A percentile compares a stretch with the other conserved stretches of the same genome.
Conservation (phyloP, 108 stramenopile species). For the Mediolabrus comicus region DNA sequence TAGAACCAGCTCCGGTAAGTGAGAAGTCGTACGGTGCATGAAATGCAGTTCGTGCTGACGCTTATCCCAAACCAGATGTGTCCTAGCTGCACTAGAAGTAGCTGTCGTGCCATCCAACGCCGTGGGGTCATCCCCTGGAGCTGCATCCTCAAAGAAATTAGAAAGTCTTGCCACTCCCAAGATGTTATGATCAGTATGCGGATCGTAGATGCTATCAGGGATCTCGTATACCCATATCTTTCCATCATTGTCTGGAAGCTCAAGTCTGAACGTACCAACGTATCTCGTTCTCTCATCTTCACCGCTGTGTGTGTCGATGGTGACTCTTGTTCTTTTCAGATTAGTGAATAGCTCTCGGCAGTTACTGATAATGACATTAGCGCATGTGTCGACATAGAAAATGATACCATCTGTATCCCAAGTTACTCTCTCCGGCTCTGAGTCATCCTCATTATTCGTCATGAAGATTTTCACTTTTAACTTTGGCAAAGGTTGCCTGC, state of each 20-base stretch:
- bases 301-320: background rate
- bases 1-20: conserved; percentile 1
- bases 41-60: background rate
- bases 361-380: background rate
- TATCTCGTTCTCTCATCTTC: background rate
- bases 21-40: background rate
- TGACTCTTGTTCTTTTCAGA: background rate
- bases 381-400: background rate
- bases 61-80: conserved; percentile 4
- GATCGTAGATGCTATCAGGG: background rate
- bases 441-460: background rate
- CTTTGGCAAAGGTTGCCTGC: background rate
- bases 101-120: background rate
- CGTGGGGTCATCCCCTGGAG: background rate
- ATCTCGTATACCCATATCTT: background rate
- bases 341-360: background rate
- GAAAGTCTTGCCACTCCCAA: background rate
- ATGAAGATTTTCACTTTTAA: background rate
- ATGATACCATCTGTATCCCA: conserved; percentile 4
- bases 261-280: background rate
- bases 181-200: conserved; percentile 1
- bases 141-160: background rate
- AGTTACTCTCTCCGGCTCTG: background rate
- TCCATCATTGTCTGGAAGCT: background rate
- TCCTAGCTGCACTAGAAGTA: background rate